A percentile compares a stretch with the other conserved stretches of the same genome.
These are phyloP conservation scores for Backusella sp. DNA, from an alignment of 192 early-diverging fungal genomes.

Conservation along the genomic window DNA sequence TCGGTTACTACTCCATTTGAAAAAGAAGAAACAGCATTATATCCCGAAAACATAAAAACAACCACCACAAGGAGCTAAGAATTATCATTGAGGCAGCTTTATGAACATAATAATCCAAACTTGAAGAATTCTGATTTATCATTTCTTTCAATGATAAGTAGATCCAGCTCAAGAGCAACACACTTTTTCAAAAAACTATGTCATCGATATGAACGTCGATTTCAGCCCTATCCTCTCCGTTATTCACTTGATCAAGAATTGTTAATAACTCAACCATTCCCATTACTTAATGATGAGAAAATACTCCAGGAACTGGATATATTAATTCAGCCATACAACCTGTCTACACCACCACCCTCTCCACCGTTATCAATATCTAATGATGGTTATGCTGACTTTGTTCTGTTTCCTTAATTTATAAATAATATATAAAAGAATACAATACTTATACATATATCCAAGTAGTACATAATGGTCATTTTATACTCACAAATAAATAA, in stretches of 20 bases:
- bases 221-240: neutral
- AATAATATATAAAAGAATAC: neutral
- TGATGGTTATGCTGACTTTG: neutral
- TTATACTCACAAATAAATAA: neutral
- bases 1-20: neutral
- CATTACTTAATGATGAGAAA: neutral
- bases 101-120: neutral
- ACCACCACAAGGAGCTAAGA: neutral
- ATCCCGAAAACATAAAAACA: neutral
- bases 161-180: neutral
- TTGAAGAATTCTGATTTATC: neutral
- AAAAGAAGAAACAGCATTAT: neutral
- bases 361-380: neutral
- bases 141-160: neutral
- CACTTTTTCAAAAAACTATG: neutral
- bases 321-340: neutral
- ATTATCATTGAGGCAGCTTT: neutral
- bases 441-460: neutral
- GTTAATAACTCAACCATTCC: neutral
- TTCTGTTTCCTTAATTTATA: neutral
- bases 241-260: neutral
- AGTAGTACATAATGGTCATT: neutral
- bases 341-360: neutral
- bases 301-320: neutral
- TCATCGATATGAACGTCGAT: slow-evolving; percentile 1